Percentiles rank a stretch among this genome's conserved stretches.
These are phyloP conservation scores for Euphorbia pulcherrima DNA, from an alignment of 345 rosid species.

Conservation along the genomic window DNA sequence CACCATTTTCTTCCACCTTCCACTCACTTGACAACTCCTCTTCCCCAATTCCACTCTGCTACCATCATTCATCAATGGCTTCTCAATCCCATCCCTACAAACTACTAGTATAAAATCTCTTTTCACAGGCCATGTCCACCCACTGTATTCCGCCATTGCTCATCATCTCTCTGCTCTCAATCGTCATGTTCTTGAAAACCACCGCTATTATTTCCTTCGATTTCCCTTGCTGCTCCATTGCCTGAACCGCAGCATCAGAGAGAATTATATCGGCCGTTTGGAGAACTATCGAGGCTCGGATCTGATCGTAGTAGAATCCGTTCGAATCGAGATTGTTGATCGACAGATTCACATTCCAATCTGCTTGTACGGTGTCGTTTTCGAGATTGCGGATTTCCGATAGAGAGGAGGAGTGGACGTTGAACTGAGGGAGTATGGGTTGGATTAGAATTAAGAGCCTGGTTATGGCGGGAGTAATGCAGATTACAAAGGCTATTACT, in stretches of 20 bases:
- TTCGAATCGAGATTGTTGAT: not conserved
- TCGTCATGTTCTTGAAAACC: not conserved
- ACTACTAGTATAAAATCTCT: not conserved
- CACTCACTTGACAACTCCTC: constrained; percentile 3
- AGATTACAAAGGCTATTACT: not conserved
- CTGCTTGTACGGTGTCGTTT: not conserved
- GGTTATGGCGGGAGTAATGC: not conserved
- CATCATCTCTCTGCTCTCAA: not conserved
- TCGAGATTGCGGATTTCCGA: not conserved
- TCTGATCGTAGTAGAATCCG: not conserved
- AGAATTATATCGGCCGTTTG: not conserved
- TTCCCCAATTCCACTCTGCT: not conserved
- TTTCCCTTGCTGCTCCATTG: constrained; percentile 1
- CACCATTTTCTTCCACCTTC: constrained; percentile 1
- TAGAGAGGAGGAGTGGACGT: not conserved
- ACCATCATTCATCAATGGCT: too few relatives aligned
- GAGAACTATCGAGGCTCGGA: not conserved
- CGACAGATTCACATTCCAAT: not conserved
- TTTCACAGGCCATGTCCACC: constrained; percentile 17
- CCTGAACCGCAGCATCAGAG: not conserved
- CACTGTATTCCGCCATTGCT: constrained; percentile 8
- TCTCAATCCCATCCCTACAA: not conserved
- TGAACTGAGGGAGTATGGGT: constrained; percentile 8
- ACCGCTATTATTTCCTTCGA: not conserved
- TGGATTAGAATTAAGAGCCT: not conserved